phyloP scores from a whole-genome alignment of 805 yeast genomes.

The Maudiozyma barnettii region DNA sequence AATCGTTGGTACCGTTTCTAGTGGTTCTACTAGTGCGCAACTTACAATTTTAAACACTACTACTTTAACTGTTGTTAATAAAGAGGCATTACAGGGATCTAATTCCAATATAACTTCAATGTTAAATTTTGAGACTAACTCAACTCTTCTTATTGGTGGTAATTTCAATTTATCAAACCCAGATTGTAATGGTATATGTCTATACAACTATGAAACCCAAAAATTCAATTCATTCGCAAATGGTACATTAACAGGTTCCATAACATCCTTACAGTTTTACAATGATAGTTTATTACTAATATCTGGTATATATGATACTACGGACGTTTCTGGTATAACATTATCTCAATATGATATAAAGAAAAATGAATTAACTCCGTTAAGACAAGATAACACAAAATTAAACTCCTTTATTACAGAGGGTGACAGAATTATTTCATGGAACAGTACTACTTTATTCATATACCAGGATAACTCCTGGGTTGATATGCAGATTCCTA shows the following conservation, averaged over 20 bases:
- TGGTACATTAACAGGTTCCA: slow-evolving; percentile 39
- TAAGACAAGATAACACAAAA: slow-evolving; percentile 7
- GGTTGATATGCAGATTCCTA: slow-evolving; percentile 4
- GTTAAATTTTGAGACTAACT: slow-evolving; percentile 32
- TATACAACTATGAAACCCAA: slow-evolving; percentile 44
- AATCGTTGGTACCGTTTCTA: slow-evolving; percentile 14
- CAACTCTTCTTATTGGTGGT: slow-evolving; percentile 56
- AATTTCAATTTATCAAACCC: slow-evolving; percentile 51
- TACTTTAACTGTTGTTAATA: slow-evolving; percentile 36
- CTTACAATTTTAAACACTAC: slow-evolving; percentile 30
- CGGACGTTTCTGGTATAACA: slow-evolving; percentile 33
- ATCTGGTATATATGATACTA: slow-evolving; percentile 46
- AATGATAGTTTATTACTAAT: slow-evolving; percentile 32
- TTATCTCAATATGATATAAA: slow-evolving; percentile 30
- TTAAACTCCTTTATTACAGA: slow-evolving; percentile 13
- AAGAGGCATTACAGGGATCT: slow-evolving; percentile 30
- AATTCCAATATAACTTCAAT: slow-evolving; percentile 35
- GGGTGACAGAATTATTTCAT: slow-evolving; percentile 10
- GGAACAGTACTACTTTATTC: slow-evolving; percentile 14
- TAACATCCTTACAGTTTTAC: slow-evolving; percentile 44
- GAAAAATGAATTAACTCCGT: slow-evolving; percentile 5
- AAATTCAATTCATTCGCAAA: slow-evolving; percentile 41
- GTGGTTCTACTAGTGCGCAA: neutral
- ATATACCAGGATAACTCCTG: slow-evolving; percentile 6
- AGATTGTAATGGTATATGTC: slow-evolving; percentile 55